Conservation (phyloP, 2,329 filamentous ascomycete genomes). For the Neopestalotiopsis sp. region DNA sequence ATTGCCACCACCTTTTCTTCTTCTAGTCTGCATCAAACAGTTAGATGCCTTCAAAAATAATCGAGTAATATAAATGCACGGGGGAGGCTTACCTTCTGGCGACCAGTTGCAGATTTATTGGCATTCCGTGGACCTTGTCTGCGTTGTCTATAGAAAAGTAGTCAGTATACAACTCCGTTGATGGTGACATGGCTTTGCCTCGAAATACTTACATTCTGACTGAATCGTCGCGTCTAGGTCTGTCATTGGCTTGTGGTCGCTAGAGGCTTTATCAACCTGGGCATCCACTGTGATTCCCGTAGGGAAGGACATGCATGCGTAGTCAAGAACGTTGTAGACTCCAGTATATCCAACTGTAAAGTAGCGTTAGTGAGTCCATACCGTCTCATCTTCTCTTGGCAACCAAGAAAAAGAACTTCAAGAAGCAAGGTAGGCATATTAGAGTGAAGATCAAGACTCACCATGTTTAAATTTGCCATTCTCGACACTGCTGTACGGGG, state of each 20-base stretch:
- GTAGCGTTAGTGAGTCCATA: not conserved
- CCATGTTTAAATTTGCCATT: constrained; percentile 50
- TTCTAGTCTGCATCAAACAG: constrained; percentile 30
- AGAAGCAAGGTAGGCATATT: too few species aligned
- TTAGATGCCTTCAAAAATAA: not conserved
- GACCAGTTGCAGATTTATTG: constrained; percentile 51
- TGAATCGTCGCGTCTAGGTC: constrained; percentile 44
- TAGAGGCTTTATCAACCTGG: constrained; percentile 39
- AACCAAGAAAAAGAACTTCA: not conserved
- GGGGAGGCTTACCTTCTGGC: constrained; percentile 34
- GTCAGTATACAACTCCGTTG: not conserved
- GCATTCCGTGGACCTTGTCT: constrained; percentile 45
- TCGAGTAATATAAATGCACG: not conserved
- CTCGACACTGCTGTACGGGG: constrained; percentile 49
- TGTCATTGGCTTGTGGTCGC: constrained; percentile 41
- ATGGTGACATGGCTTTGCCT: not conserved
- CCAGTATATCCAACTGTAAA: constrained; percentile 53
- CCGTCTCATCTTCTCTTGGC: not conserved
- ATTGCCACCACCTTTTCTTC: constrained; percentile 40
- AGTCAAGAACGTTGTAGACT: constrained; percentile 56
- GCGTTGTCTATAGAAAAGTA: constrained; percentile 42
- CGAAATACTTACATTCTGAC: constrained; percentile 46
- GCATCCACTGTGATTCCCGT: constrained; percentile 48
- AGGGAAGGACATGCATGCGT: constrained; percentile 53
- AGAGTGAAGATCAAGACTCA: constrained; percentile 29